Conservation (phyloP, 179 eudicot species). For the Nepenthes alata region DNA sequence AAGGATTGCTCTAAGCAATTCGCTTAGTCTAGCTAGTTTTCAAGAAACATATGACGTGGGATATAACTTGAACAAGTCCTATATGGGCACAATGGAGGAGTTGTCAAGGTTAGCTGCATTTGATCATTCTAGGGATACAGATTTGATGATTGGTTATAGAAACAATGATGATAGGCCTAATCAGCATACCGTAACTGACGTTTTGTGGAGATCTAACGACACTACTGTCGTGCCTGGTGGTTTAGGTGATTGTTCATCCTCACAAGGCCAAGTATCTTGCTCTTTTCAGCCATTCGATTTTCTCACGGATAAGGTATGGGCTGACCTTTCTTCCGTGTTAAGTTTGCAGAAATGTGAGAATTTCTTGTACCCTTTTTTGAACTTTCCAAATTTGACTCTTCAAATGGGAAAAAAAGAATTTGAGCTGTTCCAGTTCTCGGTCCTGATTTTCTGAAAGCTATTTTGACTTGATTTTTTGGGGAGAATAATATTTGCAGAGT, state of each 20-base stretch:
- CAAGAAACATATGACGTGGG: conserved; percentile 29
- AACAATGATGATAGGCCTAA: conserved; percentile 29
- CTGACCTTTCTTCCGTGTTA: too few species aligned
- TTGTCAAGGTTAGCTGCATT: conserved; percentile 32
- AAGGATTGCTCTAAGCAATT: conserved; percentile 28
- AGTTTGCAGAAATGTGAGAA: too few species aligned
- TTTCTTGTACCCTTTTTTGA: too few species aligned
- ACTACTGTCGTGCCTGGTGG: conserved; percentile 37
- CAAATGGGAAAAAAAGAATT: too few species aligned
- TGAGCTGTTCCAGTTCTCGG: too few species aligned
- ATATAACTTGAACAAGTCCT: conserved; percentile 34
- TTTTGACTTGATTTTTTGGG: too few species aligned
- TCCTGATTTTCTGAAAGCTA: too few species aligned
- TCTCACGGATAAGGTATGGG: conserved; percentile 54
- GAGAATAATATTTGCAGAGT: too few species aligned
- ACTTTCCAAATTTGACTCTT: too few species aligned
- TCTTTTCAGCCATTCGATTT: conserved; percentile 41
- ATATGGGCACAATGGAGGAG: conserved; percentile 36
- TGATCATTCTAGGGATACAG: conserved; percentile 34
- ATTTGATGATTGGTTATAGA: conserved; percentile 60
- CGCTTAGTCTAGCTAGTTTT: conserved; percentile 44
- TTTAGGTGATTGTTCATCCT: conserved; percentile 38
- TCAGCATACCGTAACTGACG: conserved; percentile 34
- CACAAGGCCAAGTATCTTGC: conserved; percentile 46
- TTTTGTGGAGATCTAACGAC: conserved; percentile 48